Evolutionary conservation across 805 yeast species (phyloP).

Genomic region (Ogataea ramenticola): DNA sequence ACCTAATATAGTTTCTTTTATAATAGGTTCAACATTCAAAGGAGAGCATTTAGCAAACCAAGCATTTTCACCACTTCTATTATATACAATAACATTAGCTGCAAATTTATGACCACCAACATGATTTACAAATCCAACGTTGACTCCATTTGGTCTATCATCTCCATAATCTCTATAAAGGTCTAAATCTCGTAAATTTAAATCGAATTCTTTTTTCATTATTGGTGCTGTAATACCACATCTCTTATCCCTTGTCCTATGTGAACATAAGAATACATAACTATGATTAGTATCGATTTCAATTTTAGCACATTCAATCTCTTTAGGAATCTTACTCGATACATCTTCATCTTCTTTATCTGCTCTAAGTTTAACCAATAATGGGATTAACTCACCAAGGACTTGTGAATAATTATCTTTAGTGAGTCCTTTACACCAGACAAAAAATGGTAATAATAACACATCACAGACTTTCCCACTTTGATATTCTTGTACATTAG

Average conservation of each 20-base stretch:
- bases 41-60: slow-evolving; percentile 91
- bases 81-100: slow-evolving; percentile 78
- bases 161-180: slow-evolving; percentile 74
- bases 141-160: slow-evolving; percentile 65
- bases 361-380: slow-evolving; percentile 21
- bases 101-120: slow-evolving; percentile 96
- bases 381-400: slow-evolving; percentile 36
- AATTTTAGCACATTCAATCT: slow-evolving; percentile 26
- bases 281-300: slow-evolving; percentile 33
- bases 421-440: slow-evolving; percentile 53
- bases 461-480: slow-evolving; percentile 47
- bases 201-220: slow-evolving; percentile 72
- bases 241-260: slow-evolving; percentile 81
- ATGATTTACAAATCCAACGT: slow-evolving; percentile 69
- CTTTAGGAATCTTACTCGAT: slow-evolving; percentile 8
- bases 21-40: slow-evolving; percentile 60
- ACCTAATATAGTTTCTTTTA: slow-evolving; percentile 66
- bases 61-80: slow-evolving; percentile 64
- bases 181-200: slow-evolving; percentile 62
- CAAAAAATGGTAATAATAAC: slow-evolving; percentile 64
- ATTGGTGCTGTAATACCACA: slow-evolving; percentile 95
- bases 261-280: slow-evolving; percentile 77
- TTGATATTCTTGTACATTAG: slow-evolving; percentile 34
- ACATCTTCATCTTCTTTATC: slow-evolving; percentile 14
- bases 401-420: slow-evolving; percentile 35